Evolutionary conservation across 176 grass and related monocot species (phyloP), one percentile per base, ranked within the genome.

Genomic region (Cenchrus americanus): DNA sequence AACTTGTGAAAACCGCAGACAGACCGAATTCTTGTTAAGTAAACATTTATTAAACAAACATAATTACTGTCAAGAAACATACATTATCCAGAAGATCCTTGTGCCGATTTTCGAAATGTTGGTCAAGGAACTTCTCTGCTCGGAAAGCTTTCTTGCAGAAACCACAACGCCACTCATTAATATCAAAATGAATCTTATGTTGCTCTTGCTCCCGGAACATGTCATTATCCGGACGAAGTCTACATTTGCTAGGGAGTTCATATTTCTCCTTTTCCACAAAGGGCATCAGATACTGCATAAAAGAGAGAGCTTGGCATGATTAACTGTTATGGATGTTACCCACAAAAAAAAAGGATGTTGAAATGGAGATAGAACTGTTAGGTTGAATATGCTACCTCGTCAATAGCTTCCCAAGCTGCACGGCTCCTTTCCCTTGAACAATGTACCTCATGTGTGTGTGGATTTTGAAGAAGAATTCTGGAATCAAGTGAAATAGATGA

Each of bases 81-180:
- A 98, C 96, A 87, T 88, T 62, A 86, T 93, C 75, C 46, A 95
- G 83, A 26, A 98, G 63, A 86, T 95, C 91, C 52, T 85, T 88
- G 76, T 98, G 96, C 26, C 96, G 89, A 77, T 98, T 95, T 46
- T 91, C 91, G 85, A 93, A 98, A 95, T 98, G 96, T 55, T 95
- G 89, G 82, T 98, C 96, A 10, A 98, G 85, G 84, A 95, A 98
- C 81, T 98, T 98, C 77, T 98, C 96, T 80, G 96, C 92, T 73
- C 88, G 90, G 63, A 98, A 98, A 19, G 76, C 90, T 86, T 98
- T 98, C 84, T 98, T 98, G 82, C 96, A 98, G 85, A 93, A 95
- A 34, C 89, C 90, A 82, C 96, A 98, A 43, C 88, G 89, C 96
- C 96, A 98, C 37, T 98, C 96, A 83, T 95, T 98, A 65, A 89